phyloP scores from a whole-genome alignment of 345 rosid species.

The Euclidium syriacum region DNA sequence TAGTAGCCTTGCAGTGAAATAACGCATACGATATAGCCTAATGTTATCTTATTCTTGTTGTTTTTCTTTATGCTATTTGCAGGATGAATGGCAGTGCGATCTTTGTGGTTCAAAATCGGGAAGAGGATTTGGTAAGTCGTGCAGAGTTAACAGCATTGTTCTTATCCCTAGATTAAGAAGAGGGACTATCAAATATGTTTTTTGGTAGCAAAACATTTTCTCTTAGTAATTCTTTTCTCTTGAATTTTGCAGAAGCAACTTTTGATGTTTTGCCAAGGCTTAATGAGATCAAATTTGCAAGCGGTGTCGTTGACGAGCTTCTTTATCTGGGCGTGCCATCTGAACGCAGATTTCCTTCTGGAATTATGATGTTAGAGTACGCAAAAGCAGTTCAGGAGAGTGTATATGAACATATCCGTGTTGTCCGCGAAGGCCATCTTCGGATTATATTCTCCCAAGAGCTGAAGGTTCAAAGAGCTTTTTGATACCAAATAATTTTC shows the following conservation, averaged over 20 bases:
- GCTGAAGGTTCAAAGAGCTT: slow-evolving; percentile 54
- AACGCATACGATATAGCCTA: background rate
- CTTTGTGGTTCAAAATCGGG: slow-evolving; percentile 90
- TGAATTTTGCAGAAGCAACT: slow-evolving; percentile 73
- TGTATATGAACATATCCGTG: slow-evolving; percentile 95
- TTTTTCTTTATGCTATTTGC: slow-evolving; percentile 11
- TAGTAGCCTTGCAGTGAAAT: background rate
- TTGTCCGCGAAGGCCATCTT: slow-evolving; percentile 96
- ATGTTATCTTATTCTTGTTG: background rate
- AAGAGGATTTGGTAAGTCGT: slow-evolving; percentile 96
- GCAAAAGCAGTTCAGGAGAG: slow-evolving; percentile 94
- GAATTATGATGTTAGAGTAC: slow-evolving; percentile 81
- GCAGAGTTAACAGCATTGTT: background rate
- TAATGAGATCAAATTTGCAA: slow-evolving; percentile 91
- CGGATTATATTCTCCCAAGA: slow-evolving; percentile 85
- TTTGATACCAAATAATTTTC: background rate
- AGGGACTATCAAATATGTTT: background rate
- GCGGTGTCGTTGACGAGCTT: slow-evolving; percentile 95
- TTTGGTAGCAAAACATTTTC: background rate
- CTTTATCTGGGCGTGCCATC: slow-evolving; percentile 80
- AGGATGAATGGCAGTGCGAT: slow-evolving; percentile 99
- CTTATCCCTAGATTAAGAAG: background rate
- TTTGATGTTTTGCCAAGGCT: slow-evolving; percentile 94
- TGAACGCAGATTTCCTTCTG: slow-evolving; percentile 70
- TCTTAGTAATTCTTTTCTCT: background rate